Percentiles rank a stretch among this genome's conserved stretches.
phyloP scores from a whole-genome alignment of 148 eudicot genomes.

The Fagopyrum tataricum region DNA sequence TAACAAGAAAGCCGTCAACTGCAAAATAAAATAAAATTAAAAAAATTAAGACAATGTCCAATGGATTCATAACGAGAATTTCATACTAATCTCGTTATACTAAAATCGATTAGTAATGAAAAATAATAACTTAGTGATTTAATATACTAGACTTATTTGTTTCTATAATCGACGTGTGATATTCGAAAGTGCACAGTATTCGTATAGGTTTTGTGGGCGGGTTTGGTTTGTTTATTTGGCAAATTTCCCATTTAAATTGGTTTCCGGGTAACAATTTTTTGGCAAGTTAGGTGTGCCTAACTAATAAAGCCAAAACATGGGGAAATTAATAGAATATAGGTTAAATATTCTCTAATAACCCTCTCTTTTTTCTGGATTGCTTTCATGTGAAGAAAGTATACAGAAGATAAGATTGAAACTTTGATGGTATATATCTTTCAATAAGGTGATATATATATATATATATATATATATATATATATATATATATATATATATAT shows the following conservation, averaged over 20 bases:
- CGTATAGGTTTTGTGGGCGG: neutral
- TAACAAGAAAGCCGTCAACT: slow-evolving; percentile 56
- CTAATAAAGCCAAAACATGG: neutral
- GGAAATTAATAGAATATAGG: neutral
- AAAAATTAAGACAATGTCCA: neutral
- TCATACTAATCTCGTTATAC: too few relatives aligned
- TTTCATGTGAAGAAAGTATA: neutral
- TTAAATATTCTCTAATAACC: neutral
- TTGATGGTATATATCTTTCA: too few relatives aligned
- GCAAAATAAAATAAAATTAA: slow-evolving; percentile 23
- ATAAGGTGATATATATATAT: too few relatives aligned
- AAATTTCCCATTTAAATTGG: neutral
- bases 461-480: too few relatives aligned
- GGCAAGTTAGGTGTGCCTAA: slow-evolving; percentile 9
- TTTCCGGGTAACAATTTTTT: neutral
- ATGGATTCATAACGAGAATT: too few relatives aligned
- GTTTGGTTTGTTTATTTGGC: neutral
- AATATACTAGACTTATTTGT: too few relatives aligned
- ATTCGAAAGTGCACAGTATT: neutral
- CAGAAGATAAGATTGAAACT: neutral
- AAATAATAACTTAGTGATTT: too few relatives aligned
- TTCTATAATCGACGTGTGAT: too few relatives aligned
- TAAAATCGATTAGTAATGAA: too few relatives aligned
- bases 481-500: too few relatives aligned
- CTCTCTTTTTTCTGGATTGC: neutral